A percentile compares a stretch with the other conserved stretches of the same genome.
Conservation (phyloP, 768 basidiomycete genomes). For the Daedaleopsis nitida region DNA sequence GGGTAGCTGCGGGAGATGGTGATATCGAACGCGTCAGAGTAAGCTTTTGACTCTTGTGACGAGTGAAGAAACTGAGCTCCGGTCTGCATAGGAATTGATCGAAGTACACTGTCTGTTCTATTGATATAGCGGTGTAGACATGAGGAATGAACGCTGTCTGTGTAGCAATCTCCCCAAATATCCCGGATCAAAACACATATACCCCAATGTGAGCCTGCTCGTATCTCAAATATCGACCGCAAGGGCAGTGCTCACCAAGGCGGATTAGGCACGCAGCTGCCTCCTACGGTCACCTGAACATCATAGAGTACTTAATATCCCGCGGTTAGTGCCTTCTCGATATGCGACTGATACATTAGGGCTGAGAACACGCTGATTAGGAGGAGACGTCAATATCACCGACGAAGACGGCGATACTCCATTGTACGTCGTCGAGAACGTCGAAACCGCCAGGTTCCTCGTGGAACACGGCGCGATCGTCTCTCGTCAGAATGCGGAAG, state of each 20-base stretch:
- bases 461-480: constrained; percentile 75
- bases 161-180: constrained; percentile 64
- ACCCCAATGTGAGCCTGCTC: constrained; percentile 67
- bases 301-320: constrained; percentile 78
- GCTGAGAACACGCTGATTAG: constrained; percentile 38
- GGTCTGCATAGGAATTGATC: constrained; percentile 51
- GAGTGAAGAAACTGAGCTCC: neutral
- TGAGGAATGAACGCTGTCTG: constrained; percentile 2
- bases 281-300: constrained; percentile 79
- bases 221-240: neutral
- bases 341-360: neutral
- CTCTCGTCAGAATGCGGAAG: constrained; percentile 66
- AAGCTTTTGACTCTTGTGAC: constrained; percentile 23
- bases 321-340: constrained; percentile 45
- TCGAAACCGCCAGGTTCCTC: constrained; percentile 77
- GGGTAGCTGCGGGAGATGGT: constrained; percentile 93
- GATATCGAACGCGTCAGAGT: constrained; percentile 79
- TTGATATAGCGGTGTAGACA: constrained; percentile 6
- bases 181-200: constrained; percentile 71
- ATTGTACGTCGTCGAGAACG: constrained; percentile 83
- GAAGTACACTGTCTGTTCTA: constrained; percentile 47
- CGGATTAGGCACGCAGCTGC: constrained; percentile 84
- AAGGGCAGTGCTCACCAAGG: neutral
- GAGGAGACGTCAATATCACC: constrained; percentile 84
- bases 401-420: constrained; percentile 93